Percentiles rank a stretch among this genome's conserved stretches.
These are phyloP conservation scores for Candida sp. DNA, from an alignment of 1,139 yeast genomes.

Conservation along the genomic window DNA sequence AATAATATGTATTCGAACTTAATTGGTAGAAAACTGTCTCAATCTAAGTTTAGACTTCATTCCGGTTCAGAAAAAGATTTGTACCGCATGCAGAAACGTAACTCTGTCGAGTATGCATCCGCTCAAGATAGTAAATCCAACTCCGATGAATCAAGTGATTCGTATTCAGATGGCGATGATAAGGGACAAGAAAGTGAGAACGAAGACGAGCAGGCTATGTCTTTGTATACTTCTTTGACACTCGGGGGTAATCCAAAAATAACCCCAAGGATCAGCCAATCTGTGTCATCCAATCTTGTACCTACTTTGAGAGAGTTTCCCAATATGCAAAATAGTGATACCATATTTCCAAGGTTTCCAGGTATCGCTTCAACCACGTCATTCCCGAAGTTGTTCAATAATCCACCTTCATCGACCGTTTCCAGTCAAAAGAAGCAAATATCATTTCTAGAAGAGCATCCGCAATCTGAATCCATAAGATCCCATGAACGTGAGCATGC, in stretches of 20 bases:
- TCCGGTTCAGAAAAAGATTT: conserved; percentile 15
- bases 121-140: conserved; percentile 4
- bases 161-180: conserved; percentile 12
- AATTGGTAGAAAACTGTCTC: conserved; percentile 14
- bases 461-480: conserved; percentile 29
- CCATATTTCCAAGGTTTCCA: conserved; percentile 1
- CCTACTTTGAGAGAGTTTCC: conserved; percentile 48
- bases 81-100: conserved; percentile 2
- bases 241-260: conserved; percentile 7
- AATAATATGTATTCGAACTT: conserved; percentile 16
- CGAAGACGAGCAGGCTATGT: conserved; percentile 55
- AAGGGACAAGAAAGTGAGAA: conserved; percentile 33
- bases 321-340: conserved; percentile 28
- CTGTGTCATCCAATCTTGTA: conserved; percentile 25
- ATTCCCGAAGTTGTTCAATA: conserved; percentile 6
- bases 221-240: conserved; percentile 39
- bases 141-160: conserved; percentile 5
- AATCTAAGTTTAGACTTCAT: conserved; percentile 13
- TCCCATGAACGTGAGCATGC: conserved; percentile 68
- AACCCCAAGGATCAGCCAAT: conserved; percentile 18
- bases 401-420: conserved; percentile 1
- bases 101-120: conserved; percentile 5
- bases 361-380: conserved; percentile 5
- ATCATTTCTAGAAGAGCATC: conserved; percentile 25
- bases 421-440: conserved; percentile 8